Evolutionary conservation across 225 moss, liverwort and hornwort genomes (phyloP).

Genomic region (Asterella californica): DNA sequence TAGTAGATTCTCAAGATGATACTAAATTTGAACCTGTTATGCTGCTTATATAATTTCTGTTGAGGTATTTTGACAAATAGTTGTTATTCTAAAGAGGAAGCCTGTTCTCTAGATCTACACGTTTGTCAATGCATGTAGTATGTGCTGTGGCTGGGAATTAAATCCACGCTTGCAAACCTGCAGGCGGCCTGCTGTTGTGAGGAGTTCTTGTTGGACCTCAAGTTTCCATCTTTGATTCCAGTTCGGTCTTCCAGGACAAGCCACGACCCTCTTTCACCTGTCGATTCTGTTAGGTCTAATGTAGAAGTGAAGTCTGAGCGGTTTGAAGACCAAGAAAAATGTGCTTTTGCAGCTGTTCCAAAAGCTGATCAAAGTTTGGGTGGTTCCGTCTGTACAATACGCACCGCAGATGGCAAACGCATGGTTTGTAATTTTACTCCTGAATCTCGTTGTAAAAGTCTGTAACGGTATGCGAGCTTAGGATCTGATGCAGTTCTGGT

Average conservation of each 20-base stretch:
- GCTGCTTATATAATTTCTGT: too few relatives aligned
- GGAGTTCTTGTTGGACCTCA: slow-evolving; percentile 30
- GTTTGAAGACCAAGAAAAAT: slow-evolving; percentile 3
- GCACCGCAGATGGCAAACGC: slow-evolving; percentile 32
- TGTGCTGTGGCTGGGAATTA: background rate
- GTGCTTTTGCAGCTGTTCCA: background rate
- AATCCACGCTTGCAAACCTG: slow-evolving; percentile 12
- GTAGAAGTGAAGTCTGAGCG: background rate
- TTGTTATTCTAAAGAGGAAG: background rate
- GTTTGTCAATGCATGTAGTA: background rate
- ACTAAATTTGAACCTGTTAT: background rate
- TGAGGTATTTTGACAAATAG: too few relatives aligned
- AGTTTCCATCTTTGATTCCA: slow-evolving; percentile 26
- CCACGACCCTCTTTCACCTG: background rate
- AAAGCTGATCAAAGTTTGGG: background rate
- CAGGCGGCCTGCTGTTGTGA: slow-evolving; percentile 39
- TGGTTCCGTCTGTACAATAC: slow-evolving; percentile 30
- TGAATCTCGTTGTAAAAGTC: background rate
- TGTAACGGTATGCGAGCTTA: background rate
- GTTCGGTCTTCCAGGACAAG: slow-evolving; percentile 17
- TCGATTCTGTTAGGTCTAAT: slow-evolving; percentile 2
- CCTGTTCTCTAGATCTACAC: background rate
- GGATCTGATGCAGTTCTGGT: background rate
- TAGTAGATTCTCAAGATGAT: background rate
- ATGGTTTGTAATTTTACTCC: slow-evolving; percentile 16